Base-by-base conservation (phyloP, 805 yeast species). In the Wickerhamomyces mucosus region DNA sequence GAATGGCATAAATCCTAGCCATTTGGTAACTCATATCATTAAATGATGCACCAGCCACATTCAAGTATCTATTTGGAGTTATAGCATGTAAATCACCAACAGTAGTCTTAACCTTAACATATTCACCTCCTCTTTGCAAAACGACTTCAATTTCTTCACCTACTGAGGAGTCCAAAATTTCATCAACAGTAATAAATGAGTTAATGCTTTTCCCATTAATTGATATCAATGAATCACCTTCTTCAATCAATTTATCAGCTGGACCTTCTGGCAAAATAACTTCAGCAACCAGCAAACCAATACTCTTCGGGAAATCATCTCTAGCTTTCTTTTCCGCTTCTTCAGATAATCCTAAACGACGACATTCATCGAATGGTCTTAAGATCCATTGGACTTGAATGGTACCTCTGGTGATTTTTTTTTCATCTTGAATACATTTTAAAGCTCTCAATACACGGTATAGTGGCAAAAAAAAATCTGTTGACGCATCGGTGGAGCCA, bases 381-480 rank as follows among this genome's bases (percentile, higher is more conserved):
- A 86, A 60, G 28, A 70, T 56, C 95, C 95, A 88, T 46, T 83
- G 94, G 3, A 78, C 84, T 58, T 88, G 96, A 34, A 88, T 82
- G 2, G 94, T 86, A 39, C 96, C 96, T 59, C 96, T 71, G 0
- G 94, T 74, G 25, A 88, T 74, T 1, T 78, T 74, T 28, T 53
- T 35, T 0, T 56, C 49, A 3, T 56, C 46, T 53, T 82, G 94
- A 16, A 86, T 58, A 46, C 95, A 83, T 38, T 61, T 61, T 41
- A 88, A 66, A 0, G 96, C 95, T 41, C 96, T 71, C 38, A 73
- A 57, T 2, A 88, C 94, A 50, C 96, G 65, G 55, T 75, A 77
- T 7, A 88, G 72, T 0, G 96, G 96, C 31, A 88, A 58, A 51
- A 88, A 88, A 59, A 83, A 88, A 59, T 88, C 96, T 0, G 96